Percentiles rank a stretch among this genome's conserved stretches.
Conservation (phyloP, 2,329 filamentous ascomycete species). For the Calonectria pauciramosa region DNA sequence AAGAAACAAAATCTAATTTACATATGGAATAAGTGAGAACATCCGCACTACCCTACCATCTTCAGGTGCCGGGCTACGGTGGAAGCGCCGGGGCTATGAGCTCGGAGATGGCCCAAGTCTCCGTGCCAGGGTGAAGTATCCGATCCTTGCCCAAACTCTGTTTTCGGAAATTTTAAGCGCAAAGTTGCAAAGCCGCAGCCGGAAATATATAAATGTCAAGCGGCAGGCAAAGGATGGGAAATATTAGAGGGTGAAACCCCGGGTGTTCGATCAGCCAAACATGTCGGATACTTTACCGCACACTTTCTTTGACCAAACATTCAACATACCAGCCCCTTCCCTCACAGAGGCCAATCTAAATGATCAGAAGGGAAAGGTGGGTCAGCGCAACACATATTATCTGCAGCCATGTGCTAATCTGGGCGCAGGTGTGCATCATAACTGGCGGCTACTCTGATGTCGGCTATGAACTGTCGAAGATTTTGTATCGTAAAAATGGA, state of each 20-base stretch:
- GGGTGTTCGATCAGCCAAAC: not conserved
- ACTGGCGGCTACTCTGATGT: slow-evolving; percentile 57
- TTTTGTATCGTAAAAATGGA: slow-evolving; percentile 66
- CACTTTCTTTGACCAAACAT: not conserved
- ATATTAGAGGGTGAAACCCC: not conserved
- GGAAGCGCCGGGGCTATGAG: not conserved
- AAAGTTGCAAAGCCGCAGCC: not conserved
- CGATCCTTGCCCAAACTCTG: not conserved
- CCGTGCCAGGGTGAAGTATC: not conserved
- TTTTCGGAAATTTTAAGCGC: not conserved
- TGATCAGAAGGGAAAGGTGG: not conserved
- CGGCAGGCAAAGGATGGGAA: not conserved
- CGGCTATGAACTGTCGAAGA: slow-evolving; percentile 63
- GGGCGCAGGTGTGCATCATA: slow-evolving; percentile 60
- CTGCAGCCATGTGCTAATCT: not conserved
- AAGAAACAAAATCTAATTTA: too few species aligned
- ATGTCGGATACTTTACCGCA: not conserved
- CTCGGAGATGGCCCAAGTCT: not conserved
- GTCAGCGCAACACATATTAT: not conserved
- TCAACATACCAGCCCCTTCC: not conserved
- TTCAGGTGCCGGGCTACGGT: too few species aligned
- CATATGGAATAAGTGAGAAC: too few species aligned
- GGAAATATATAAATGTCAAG: not conserved
- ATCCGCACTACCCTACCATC: too few species aligned
- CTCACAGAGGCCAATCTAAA: not conserved